Base-by-base conservation (phyloP, 768 basidiomycete species). In the Grammothele lineata region DNA sequence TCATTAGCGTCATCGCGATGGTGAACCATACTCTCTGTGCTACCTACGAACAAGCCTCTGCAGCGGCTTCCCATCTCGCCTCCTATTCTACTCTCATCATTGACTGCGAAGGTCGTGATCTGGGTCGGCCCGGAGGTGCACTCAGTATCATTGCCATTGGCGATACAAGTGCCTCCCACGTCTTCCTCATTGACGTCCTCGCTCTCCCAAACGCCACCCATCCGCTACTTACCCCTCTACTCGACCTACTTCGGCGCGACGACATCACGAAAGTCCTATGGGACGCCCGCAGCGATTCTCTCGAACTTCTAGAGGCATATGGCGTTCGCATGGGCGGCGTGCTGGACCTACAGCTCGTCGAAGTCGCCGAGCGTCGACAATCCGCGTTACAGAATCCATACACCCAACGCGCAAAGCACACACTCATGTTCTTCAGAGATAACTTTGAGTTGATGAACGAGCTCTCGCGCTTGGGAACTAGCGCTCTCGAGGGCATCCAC, bases 281-380 rank as follows among this genome's bases (percentile, higher is more conserved):
- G 65, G 72, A 74, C 51, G 71, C 70, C 10, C 62, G 71, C 1
- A 66, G 65, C 56, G 72, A 73, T 54, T 70, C 57, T 54, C 55
- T 65, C 26, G 71, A 73, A 48, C 57, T 74, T 3, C 51, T 23
- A 8, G 42, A 59, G 15, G 39, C 51, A 1, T 67, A 67, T 25
- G 59, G 61, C 1, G 56, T 69, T 19, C 22, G 39, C 0, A 50
- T 74, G 19, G 51, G 56, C 9, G 60, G 62, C 12, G 62, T 74
- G 9, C 48, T 73, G 10, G 72, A 74, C 48, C 60, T 74, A 23
- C 71, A 73, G 47, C 58, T 74, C 12, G 72, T 63, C 2, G 72
- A 73, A 46, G 62, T 71, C 30, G 14, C 5, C 1, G 8, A 30
- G 27, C 27, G 27, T 30, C 27, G 14, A 7, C 9, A 17, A 8